Percentiles rank a stretch among this genome's conserved stretches.
Evolutionary conservation across 768 basidiomycete species (phyloP).

Genomic region (Mycena leptocephala): DNA sequence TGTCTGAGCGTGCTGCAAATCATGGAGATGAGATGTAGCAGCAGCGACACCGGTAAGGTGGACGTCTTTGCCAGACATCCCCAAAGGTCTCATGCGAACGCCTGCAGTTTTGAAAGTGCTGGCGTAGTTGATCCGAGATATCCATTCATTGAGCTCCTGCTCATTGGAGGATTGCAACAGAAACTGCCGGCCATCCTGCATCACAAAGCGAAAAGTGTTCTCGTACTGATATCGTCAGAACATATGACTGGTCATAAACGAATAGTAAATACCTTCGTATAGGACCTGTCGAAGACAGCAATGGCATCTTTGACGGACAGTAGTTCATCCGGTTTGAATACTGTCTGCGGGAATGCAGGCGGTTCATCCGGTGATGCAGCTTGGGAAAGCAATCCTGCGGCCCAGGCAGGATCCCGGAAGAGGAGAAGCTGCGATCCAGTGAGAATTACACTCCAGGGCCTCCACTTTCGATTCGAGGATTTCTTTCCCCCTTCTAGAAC

Average conservation of each 20-base stretch:
- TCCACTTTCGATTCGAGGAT: constrained; percentile 89
- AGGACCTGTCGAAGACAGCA: constrained; percentile 86
- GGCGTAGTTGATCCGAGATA: constrained; percentile 94
- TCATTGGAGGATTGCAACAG: constrained; percentile 83
- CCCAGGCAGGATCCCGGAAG: constrained; percentile 83
- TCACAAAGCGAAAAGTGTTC: constrained; percentile 84
- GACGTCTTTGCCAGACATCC: constrained; percentile 79
- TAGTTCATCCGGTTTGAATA: constrained; percentile 89
- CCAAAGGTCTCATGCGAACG: constrained; percentile 83
- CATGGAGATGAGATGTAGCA: constrained; percentile 87
- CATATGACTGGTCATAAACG: neutral
- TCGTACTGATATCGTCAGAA: constrained; percentile 63
- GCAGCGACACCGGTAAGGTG: constrained; percentile 89
- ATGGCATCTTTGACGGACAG: constrained; percentile 84
- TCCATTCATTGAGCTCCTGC: constrained; percentile 90
- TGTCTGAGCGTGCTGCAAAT: constrained; percentile 62
- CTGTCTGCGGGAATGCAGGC: constrained; percentile 55
- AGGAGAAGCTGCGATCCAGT: constrained; percentile 94
- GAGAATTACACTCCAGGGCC: constrained; percentile 85
- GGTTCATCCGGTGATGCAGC: constrained; percentile 52
- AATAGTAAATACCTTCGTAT: constrained; percentile 74
- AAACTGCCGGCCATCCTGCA: constrained; percentile 85
- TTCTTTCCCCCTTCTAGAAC: constrained; percentile 83
- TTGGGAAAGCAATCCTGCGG: constrained; percentile 62
- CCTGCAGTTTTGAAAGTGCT: constrained; percentile 91